Evolutionary conservation across 2,329 filamentous ascomycete genomes (phyloP).

Genomic region (Phaeosphaeriaceae sp.): DNA sequence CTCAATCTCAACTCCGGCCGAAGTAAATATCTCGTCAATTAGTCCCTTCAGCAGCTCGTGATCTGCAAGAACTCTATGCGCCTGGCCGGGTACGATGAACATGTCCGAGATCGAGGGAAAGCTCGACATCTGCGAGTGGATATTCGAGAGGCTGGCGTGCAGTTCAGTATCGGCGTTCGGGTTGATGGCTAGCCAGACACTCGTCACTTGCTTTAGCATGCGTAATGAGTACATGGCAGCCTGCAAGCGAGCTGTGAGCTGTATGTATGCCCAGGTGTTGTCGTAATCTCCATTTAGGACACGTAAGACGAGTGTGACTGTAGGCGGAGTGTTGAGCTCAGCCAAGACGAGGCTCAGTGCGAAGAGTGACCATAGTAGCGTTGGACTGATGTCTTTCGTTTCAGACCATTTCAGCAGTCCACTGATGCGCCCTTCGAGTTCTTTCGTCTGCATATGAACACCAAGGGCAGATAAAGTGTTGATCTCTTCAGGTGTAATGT

Average conservation of each 20-base stretch:
- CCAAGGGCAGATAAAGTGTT: constrained; percentile 12
- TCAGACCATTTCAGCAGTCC: constrained; percentile 26
- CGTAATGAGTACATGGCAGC: constrained; percentile 54
- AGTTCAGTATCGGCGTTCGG: constrained; percentile 3
- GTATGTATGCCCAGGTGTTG: constrained; percentile 48
- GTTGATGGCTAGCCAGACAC: constrained; percentile 26
- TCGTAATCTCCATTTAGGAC: constrained; percentile 41
- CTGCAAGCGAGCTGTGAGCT: constrained; percentile 51
- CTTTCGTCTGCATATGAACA: constrained; percentile 2
- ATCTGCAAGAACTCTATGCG: constrained; percentile 17
- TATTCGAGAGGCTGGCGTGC: not conserved
- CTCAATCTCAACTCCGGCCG: constrained; percentile 32
- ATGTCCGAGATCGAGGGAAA: constrained; percentile 34
- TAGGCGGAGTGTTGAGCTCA: constrained; percentile 29
- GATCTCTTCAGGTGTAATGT: constrained; percentile 28
- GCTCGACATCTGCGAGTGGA: constrained; percentile 24
- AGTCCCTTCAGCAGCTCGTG: constrained; percentile 23
- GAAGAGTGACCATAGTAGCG: constrained; percentile 35
- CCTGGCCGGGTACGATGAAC: constrained; percentile 36
- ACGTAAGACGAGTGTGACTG: constrained; percentile 20
- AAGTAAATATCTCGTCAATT: constrained; percentile 37
- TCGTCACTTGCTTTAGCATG: constrained; percentile 50
- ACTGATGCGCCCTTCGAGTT: constrained; percentile 23
- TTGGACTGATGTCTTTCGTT: constrained; percentile 11
- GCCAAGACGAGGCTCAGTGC: constrained; percentile 30